Conservation (phyloP, 2,329 filamentous ascomycete genomes). For the Fusarium secorum region DNA sequence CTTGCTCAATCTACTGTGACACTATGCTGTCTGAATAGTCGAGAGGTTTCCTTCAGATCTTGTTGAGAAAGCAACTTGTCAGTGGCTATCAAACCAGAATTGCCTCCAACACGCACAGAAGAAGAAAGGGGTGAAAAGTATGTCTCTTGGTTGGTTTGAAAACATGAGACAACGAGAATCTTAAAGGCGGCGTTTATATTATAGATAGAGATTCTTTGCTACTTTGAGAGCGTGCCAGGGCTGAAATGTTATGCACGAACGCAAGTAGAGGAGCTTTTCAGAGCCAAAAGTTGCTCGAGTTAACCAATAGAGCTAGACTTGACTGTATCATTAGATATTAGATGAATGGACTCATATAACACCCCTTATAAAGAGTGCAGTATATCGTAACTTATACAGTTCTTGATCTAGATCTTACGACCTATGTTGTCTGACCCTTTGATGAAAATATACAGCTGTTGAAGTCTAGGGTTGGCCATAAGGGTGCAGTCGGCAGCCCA, state of each 20-base stretch:
- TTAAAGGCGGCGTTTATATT: conserved; percentile 21
- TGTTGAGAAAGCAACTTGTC: not conserved
- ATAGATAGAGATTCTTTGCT: conserved; percentile 12
- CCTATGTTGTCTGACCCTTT: not conserved
- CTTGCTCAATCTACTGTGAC: not conserved
- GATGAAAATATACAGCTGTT: not conserved
- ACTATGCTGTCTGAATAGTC: not conserved
- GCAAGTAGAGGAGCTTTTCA: not conserved
- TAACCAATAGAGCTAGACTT: conserved; percentile 17
- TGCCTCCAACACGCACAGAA: not conserved
- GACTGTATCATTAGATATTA: conserved; percentile 1
- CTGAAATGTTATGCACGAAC: conserved; percentile 3
- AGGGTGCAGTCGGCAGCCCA: not conserved
- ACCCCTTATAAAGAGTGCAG: not conserved
- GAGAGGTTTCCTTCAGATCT: not conserved
- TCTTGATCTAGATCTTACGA: not conserved
- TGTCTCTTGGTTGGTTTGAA: not conserved
- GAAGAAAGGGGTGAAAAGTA: not conserved
- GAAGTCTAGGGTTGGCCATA: not conserved
- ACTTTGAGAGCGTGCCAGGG: conserved; percentile 1
- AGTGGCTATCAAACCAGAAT: not conserved
- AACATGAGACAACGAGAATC: not conserved
- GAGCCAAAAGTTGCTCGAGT: not conserved
- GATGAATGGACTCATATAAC: not conserved
- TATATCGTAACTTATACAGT: not conserved